A percentile compares a stretch with the other conserved stretches of the same genome.
Evolutionary conservation across 2,329 filamentous ascomycete genomes (phyloP).

Genomic region (Cladosporium oxysporum): DNA sequence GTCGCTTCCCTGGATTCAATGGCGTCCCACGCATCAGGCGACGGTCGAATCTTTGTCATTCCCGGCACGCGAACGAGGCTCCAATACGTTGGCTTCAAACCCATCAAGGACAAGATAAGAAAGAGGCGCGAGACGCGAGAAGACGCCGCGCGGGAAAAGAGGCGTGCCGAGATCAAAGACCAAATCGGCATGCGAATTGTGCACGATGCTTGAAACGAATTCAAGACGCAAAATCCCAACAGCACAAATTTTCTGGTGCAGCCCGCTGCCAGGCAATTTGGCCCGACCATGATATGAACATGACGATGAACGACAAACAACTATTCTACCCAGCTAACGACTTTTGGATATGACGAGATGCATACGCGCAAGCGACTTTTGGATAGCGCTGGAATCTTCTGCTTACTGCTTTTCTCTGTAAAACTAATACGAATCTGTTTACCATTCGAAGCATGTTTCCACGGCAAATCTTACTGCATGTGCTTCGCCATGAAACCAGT

Average conservation of each 20-base stretch:
- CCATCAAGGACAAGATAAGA: conserved; percentile 50
- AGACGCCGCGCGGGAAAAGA: conserved; percentile 52
- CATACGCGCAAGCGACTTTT: conserved; percentile 11
- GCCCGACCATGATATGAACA: conserved; percentile 1
- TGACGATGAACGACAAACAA: conserved; percentile 9
- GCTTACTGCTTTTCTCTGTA: not conserved
- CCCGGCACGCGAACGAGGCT: conserved; percentile 44
- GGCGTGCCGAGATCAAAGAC: conserved; percentile 55
- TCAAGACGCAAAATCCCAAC: not conserved
- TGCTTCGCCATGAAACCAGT: not conserved
- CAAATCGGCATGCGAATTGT: conserved; percentile 50
- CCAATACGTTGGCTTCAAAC: conserved; percentile 53
- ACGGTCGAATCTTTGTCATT: conserved; percentile 20
- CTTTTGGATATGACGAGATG: not conserved
- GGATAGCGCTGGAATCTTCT: not conserved
- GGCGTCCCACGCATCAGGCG: conserved; percentile 12
- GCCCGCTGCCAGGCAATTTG: not conserved
- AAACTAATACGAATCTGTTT: not conserved
- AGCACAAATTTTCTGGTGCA: not conserved
- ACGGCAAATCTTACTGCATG: not conserved
- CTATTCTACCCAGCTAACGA: conserved; percentile 4
- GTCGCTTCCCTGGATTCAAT: conserved; percentile 6
- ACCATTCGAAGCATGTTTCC: not conserved
- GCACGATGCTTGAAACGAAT: conserved; percentile 10
- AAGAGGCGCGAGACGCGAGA: conserved; percentile 43